Base-by-base conservation (phyloP, 768 basidiomycete genomes). In the Termitomyces sp. region DNA sequence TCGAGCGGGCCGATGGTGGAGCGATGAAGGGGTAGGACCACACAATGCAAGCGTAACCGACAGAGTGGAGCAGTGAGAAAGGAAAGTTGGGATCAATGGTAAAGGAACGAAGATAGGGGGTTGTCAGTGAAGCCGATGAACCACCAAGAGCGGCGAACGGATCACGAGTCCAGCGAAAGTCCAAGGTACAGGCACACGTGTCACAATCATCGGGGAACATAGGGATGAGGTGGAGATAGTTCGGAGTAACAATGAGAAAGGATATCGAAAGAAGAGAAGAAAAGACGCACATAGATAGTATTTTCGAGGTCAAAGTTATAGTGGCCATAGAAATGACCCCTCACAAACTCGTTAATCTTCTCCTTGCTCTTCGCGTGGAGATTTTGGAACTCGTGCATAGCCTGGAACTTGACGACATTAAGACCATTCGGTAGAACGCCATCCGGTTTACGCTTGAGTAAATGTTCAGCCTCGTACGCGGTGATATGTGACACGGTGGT, bases 331-430 rank as follows among this genome's bases (percentile, higher is more conserved):
- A 99, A 99, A 68, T 99, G 97, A 13, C 97, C 97, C 39, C 94
- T 82, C 45, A 98, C 83, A 60, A 99, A 99, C 64, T 99, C 97
- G 74, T 98, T 89, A 67, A 99, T 98, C 76, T 99, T 99, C n/a
- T 87, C 86, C 71, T 98, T 99, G 51, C 89, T 80, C 1, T 85
- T 87, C 0, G 93, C 85, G 65, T 99, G 97, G 53, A 97, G 68
- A 69, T 98, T 98, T 68, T 94, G 94, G 76, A 98, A 98, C 69
- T 99, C 97, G 79, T 98, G 97, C 88, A 98, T 98, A 11, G 97
- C 96, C 63, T 94, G 91, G 74, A 98, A 99, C 72, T 99, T 99
- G 80, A 93, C 87, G 56, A 99, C 97, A 62, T 98, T 99, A 57
- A 99, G 80, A 32, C 97, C 97, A 66, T 99, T 99, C 1, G 97